These are phyloP conservation scores for Paracamarosporium sp. DNA, from an alignment of 2,329 filamentous ascomycete species.

Conservation along the genomic window DNA sequence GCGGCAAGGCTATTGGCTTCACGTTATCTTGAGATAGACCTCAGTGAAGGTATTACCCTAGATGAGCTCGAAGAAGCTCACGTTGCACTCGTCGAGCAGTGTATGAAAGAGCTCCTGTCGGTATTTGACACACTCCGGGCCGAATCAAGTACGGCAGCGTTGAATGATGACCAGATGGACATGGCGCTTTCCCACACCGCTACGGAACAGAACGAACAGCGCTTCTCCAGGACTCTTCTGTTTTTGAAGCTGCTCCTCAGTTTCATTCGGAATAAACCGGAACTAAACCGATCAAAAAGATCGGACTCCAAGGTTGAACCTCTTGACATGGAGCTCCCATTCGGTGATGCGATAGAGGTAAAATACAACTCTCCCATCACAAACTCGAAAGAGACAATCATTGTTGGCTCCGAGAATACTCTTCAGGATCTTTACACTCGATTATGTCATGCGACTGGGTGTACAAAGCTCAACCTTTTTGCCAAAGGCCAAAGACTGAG, in stretches of 20 bases:
- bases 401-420: constrained; percentile 75
- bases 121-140: constrained; percentile 24
- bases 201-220: constrained; percentile 26
- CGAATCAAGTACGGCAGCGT: background rate
- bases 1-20: constrained; percentile 76
- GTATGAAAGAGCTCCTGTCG: constrained; percentile 65
- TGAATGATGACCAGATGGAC: constrained; percentile 18
- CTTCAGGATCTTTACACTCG: constrained; percentile 71
- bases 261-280: constrained; percentile 36
- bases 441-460: constrained; percentile 73
- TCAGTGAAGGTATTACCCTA: constrained; percentile 48
- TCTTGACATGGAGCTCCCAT: constrained; percentile 56
- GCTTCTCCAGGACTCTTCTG: constrained; percentile 40
- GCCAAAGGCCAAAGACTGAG: constrained; percentile 71
- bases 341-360: constrained; percentile 70
- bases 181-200: constrained; percentile 32
- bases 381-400: constrained; percentile 66
- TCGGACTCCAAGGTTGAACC: constrained; percentile 44
- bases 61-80: constrained; percentile 66
- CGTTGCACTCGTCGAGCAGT: constrained; percentile 74
- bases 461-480: constrained; percentile 77
- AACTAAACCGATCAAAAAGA: constrained; percentile 38
- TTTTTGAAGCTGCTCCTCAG: constrained; percentile 43
- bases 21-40: constrained; percentile 67
- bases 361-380: constrained; percentile 73